Base-by-base conservation (phyloP, 177 flowering plant genomes). In the Vitis hybrid region DNA sequence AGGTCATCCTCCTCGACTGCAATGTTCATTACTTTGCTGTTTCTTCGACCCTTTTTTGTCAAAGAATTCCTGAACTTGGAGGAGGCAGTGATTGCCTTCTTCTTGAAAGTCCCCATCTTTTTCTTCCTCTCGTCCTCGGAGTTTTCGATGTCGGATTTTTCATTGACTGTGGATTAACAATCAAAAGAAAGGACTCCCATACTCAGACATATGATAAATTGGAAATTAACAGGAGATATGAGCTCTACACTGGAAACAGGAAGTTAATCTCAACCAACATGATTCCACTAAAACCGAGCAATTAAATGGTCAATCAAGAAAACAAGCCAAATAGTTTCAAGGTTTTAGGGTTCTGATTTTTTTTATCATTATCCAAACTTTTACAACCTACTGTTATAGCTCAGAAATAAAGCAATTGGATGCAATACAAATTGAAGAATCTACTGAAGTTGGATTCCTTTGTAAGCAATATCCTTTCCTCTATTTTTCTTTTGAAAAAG, bases 81-180 rank as follows among this genome's bases (percentile, higher is more conserved):
- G 1, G 97, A 91, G 62, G 97, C 93, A 81, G 70, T 88, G 56
- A 90, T 83, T 51, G 98, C 93, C 76, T 80, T 86, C 88, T 94
- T 86, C 80, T 85, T 94, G 3, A 94, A 60, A 59, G 89, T 85
- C 46, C 87, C 88, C n/a, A 89, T 80, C 76, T 75, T 90, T 52
- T 86, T 81, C 82, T 78, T 90, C 89, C 84, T 86, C 70, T 91
- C 95, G 75, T 91, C 98, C 64, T 93, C 97, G 3, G 81, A 79
- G 75, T 18, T 71, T 21, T 88, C 95, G 21, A 74, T 3, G 2
- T 90, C 93, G 13, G 81, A 32, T 72, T 74, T 84, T 66, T 86
- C 90, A 32, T 64, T 52, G 60, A 81, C 92, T 86, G 73, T 56
- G 30, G 30, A 27, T 27, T 27, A 27, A 58, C 24, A 72, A 62